phyloP scores from a whole-genome alignment of 2,329 filamentous ascomycete species.

The Alternaria hordeiaustralica region DNA sequence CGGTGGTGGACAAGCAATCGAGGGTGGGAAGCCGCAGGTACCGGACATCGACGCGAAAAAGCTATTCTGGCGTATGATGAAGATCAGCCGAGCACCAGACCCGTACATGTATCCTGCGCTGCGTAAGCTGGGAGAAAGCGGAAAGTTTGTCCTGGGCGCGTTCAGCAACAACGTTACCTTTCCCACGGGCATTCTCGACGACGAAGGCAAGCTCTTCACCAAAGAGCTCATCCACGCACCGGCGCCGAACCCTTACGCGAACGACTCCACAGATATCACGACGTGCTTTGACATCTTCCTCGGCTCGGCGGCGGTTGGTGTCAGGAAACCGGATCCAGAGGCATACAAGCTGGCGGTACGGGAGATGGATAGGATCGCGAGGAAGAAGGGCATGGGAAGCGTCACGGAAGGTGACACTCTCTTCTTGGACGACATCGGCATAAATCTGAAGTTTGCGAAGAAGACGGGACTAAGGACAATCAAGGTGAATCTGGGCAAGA shows the following conservation, averaged over 20 bases:
- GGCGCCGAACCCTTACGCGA: slow-evolving; percentile 28
- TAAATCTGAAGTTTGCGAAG: slow-evolving; percentile 84
- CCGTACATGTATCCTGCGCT: slow-evolving; percentile 89
- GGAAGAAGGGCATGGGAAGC: slow-evolving; percentile 58
- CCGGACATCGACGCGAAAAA: slow-evolving; percentile 77
- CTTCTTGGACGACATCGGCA: slow-evolving; percentile 93
- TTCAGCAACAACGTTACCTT: slow-evolving; percentile 92
- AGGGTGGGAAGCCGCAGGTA: slow-evolving; percentile 60
- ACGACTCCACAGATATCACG: slow-evolving; percentile 60
- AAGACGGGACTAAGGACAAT: slow-evolving; percentile 79
- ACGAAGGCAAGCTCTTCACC: slow-evolving; percentile 54
- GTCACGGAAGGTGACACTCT: slow-evolving; percentile 73
- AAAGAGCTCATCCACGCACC: slow-evolving; percentile 40
- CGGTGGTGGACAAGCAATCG: slow-evolving; percentile 39
- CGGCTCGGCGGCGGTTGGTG: slow-evolving; percentile 81
- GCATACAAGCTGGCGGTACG: slow-evolving; percentile 80
- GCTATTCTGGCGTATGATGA: slow-evolving; percentile 96
- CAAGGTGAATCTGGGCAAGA: slow-evolving; percentile 80
- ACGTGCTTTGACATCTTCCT: slow-evolving; percentile 85
- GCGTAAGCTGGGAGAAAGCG: slow-evolving; percentile 64
- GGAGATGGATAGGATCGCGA: slow-evolving; percentile 69
- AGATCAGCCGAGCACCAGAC: slow-evolving; percentile 70
- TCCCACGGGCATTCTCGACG: slow-evolving; percentile 73
- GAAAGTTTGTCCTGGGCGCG: slow-evolving; percentile 66
- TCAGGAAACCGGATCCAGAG: slow-evolving; percentile 83